These are phyloP conservation scores for Glomus cerebriforme DNA, from an alignment of 192 early-diverging fungal species.

Conservation along the genomic window DNA sequence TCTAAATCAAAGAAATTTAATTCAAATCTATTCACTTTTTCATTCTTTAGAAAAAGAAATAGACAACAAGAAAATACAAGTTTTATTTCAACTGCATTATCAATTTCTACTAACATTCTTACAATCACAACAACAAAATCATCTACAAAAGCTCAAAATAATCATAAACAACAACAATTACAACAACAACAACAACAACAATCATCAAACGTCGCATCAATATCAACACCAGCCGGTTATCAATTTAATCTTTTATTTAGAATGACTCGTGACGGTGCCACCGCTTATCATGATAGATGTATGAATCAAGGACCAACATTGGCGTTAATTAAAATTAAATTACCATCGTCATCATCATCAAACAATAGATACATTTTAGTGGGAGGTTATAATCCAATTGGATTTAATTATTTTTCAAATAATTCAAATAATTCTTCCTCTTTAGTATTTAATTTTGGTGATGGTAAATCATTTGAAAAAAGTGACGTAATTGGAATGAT, in stretches of 20 bases:
- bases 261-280: conserved; percentile 6
- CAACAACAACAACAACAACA: background rate
- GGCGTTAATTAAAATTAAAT: background rate
- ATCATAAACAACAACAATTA: background rate
- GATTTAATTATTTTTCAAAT: conserved; percentile 5
- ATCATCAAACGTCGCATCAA: background rate
- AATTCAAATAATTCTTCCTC: background rate
- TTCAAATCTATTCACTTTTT: background rate
- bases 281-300: background rate
- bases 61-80: background rate
- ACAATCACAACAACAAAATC: background rate
- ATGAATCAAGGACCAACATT: conserved; percentile 5
- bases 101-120: background rate
- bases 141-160: background rate
- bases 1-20: background rate
- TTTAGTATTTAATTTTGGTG: conserved; percentile 19
- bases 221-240: background rate
- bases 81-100: background rate
- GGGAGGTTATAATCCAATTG: conserved; percentile 15
- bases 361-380: background rate
- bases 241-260: conserved; percentile 10
- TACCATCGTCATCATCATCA: background rate
- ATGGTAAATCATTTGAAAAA: conserved; percentile 21
- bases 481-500: background rate
- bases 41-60: background rate